phyloP scores from a whole-genome alignment of 2,329 filamentous ascomycete genomes.

The Paraphoma sp. region DNA sequence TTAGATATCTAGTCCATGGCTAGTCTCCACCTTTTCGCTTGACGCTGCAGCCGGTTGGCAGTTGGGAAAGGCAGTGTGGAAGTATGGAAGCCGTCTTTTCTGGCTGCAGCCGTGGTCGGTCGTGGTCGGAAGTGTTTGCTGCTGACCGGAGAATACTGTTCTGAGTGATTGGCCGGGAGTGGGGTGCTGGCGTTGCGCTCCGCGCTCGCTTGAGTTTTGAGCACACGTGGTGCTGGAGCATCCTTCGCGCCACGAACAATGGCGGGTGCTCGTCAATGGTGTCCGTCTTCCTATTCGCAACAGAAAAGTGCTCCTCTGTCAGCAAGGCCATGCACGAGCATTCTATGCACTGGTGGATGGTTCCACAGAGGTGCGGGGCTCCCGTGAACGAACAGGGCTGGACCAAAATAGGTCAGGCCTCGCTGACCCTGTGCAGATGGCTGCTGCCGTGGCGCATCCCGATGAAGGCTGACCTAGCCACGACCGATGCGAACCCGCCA shows the following conservation, averaged over 20 bases:
- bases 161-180: constrained; percentile 21
- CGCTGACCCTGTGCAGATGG: constrained; percentile 7
- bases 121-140: constrained; percentile 18
- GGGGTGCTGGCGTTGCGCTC: constrained; percentile 7
- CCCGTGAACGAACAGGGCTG: constrained; percentile 24
- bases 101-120: constrained; percentile 16
- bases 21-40: constrained; percentile 23
- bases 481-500: constrained; percentile 32
- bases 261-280: not conserved
- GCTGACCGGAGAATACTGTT: constrained; percentile 8
- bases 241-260: not conserved
- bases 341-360: constrained; percentile 15
- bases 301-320: constrained; percentile 5
- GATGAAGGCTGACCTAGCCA: constrained; percentile 34
- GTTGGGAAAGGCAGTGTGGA: constrained; percentile 4
- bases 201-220: constrained; percentile 9
- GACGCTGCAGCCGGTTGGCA: constrained; percentile 17
- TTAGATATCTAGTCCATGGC: constrained; percentile 23
- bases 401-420: constrained; percentile 32
- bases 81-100: constrained; percentile 9
- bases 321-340: constrained; percentile 18
- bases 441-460: constrained; percentile 31
- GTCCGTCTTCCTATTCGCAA: constrained; percentile 1
- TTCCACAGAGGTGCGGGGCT: constrained; percentile 31
- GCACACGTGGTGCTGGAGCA: constrained; percentile 4